Conservation (phyloP, 345 rosid species). For the Ricinus communis region DNA sequence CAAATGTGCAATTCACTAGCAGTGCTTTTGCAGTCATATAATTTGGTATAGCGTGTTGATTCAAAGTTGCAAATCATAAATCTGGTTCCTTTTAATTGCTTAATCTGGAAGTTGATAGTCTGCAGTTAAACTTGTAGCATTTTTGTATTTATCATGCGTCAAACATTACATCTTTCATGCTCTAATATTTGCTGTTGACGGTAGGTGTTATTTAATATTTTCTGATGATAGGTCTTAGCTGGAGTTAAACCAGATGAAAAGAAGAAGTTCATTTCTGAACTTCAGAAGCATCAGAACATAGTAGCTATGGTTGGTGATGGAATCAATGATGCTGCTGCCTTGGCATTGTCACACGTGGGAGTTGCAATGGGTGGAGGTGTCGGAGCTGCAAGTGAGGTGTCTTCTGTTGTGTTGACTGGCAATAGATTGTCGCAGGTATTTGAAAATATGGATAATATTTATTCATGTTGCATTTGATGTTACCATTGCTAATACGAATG, state of each 20-base stretch:
- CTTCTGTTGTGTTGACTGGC: conserved; percentile 90
- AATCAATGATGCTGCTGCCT: conserved; percentile 94
- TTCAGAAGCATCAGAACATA: conserved; percentile 65
- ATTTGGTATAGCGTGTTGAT: background rate
- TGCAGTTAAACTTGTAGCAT: background rate
- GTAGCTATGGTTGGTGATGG: conserved; percentile 99
- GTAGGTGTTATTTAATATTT: too few species aligned
- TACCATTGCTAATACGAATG: too few species aligned
- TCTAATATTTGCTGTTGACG: conserved; percentile 14
- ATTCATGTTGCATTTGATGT: background rate
- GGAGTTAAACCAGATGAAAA: conserved; percentile 87
- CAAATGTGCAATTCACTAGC: conserved; percentile 1
- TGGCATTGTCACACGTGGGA: conserved; percentile 89
- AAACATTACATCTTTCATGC: background rate
- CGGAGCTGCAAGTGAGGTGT: conserved; percentile 96
- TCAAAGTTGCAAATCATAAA: background rate
- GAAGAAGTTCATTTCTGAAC: conserved; percentile 63
- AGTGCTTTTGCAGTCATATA: background rate
- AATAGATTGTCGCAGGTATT: conserved; percentile 85
- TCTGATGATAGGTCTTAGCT: conserved; percentile 64
- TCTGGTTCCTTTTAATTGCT: background rate
- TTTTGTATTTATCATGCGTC: background rate
- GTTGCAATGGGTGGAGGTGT: conserved; percentile 94
- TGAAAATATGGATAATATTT: background rate
- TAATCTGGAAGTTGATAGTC: background rate